Evolutionary conservation across 2,329 filamentous ascomycete genomes (phyloP).

Genomic region (Arthrobotrys iridis): DNA sequence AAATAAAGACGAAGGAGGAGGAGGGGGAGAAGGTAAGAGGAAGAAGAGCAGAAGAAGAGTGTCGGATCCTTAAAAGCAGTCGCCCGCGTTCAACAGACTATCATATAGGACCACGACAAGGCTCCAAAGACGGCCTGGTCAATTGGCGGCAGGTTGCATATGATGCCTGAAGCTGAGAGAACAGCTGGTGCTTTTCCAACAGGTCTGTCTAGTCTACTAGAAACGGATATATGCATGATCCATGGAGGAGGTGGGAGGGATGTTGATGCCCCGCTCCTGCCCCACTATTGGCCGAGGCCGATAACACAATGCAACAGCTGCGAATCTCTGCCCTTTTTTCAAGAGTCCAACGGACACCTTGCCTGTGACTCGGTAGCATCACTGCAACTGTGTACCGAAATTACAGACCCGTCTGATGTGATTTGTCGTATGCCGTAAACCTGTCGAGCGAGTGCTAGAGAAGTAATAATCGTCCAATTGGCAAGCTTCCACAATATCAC

Average conservation of each 20-base stretch:
- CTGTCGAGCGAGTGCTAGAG: too few relatives aligned
- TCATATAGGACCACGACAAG: not conserved
- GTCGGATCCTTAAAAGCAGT: not conserved
- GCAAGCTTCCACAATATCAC: too few relatives aligned
- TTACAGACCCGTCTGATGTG: too few relatives aligned
- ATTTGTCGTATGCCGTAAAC: too few relatives aligned
- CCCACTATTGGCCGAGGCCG: constrained; percentile 16
- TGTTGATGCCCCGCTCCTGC: constrained; percentile 6
- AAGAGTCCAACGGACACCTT: too few relatives aligned
- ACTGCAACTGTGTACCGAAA: too few relatives aligned
- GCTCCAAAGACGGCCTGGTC: not conserved
- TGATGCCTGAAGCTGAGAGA: constrained; percentile 35
- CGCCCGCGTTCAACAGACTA: too few relatives aligned
- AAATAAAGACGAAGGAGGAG: not conserved
- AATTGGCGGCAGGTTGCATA: constrained; percentile 25
- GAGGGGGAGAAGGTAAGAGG: not conserved
- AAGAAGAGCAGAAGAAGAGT: not conserved
- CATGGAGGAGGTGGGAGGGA: not conserved
- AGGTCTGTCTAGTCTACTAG: not conserved
- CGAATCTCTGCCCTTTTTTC: too few relatives aligned
- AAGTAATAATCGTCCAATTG: too few relatives aligned
- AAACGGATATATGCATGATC: not conserved
- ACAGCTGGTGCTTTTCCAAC: constrained; percentile 32
- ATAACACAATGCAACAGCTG: not conserved
- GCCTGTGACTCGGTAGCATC: too few relatives aligned